These are phyloP conservation scores for Rugosomyces carneus DNA, from an alignment of 1,284 basidiomycete species.

Conservation along the genomic window DNA sequence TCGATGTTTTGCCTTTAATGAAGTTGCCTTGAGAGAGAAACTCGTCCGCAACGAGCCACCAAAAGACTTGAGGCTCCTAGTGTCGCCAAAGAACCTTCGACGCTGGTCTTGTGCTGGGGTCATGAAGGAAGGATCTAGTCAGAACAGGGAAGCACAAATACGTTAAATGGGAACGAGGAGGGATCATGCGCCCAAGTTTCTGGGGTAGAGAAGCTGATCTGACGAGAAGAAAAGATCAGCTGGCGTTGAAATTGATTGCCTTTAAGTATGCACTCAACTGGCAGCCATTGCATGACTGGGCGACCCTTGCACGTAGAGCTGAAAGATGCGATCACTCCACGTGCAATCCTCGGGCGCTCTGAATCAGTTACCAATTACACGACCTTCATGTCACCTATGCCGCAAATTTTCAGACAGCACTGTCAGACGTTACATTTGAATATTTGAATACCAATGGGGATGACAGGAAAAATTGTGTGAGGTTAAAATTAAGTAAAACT, in stretches of 20 bases:
- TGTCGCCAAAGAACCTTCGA: constrained; percentile 18
- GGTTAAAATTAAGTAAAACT: no score
- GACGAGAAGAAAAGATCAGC: neutral
- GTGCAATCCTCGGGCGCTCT: neutral
- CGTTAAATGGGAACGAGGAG: neutral
- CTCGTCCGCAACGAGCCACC: constrained; percentile 12
- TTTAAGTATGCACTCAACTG: neutral
- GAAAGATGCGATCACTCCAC: neutral
- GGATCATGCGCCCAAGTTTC: neutral
- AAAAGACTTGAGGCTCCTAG: constrained; percentile 18
- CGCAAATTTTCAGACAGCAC: neutral
- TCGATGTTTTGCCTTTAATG: constrained; percentile 12
- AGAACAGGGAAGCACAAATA: neutral
- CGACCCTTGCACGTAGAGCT: no score
- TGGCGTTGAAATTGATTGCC: neutral
- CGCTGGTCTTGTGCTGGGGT: constrained; percentile 6
- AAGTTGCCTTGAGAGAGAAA: constrained; percentile 12
- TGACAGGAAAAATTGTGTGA: no score
- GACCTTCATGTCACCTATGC: neutral
- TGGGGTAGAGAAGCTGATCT: neutral
- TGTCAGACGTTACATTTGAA: neutral
- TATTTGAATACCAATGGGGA: neutral
- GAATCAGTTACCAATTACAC: neutral
- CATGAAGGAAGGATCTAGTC: constrained; percentile 3
- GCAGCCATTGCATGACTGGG: neutral